phyloP scores from a whole-genome alignment of 805 yeast species.

The Phaffomyces thermotolerans region DNA sequence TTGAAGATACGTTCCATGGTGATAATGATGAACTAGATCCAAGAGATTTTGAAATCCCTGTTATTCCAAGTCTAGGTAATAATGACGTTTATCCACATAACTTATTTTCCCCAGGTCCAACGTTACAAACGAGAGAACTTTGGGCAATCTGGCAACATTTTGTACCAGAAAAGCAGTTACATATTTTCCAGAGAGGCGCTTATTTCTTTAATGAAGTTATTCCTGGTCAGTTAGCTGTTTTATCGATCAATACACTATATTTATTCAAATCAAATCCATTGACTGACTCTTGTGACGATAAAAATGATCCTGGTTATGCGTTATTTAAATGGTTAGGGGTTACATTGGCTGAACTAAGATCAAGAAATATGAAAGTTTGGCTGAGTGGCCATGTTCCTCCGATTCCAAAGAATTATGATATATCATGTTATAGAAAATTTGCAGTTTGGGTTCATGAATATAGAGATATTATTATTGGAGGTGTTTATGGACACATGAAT shows the following conservation, averaged over 20 bases:
- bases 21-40: conserved; percentile 27
- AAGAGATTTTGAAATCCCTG: conserved; percentile 36
- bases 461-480: conserved; percentile 77
- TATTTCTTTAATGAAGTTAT: conserved; percentile 72
- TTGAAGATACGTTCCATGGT: conserved; percentile 46
- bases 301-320: conserved; percentile 74
- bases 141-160: conserved; percentile 66
- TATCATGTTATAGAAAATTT: conserved; percentile 65
- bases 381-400: conserved; percentile 87
- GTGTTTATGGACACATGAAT: conserved; percentile 85
- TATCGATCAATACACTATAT: conserved; percentile 74
- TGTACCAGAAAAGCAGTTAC: conserved; percentile 72
- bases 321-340: conserved; percentile 72
- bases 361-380: conserved; percentile 79
- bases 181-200: conserved; percentile 67
- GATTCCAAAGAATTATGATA: conserved; percentile 66
- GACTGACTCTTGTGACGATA: conserved; percentile 69
- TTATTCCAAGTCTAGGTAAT: conserved; percentile 74
- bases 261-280: conserved; percentile 71
- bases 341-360: conserved; percentile 64
- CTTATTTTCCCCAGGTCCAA: conserved; percentile 79
- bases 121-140: conserved; percentile 76
- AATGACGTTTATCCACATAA: conserved; percentile 90
- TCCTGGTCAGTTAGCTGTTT: conserved; percentile 68
- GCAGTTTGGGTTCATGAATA: conserved; percentile 79